These are phyloP conservation scores for Dryas drummondii DNA, from an alignment of 306 rosid genomes.

Conservation along the genomic window DNA sequence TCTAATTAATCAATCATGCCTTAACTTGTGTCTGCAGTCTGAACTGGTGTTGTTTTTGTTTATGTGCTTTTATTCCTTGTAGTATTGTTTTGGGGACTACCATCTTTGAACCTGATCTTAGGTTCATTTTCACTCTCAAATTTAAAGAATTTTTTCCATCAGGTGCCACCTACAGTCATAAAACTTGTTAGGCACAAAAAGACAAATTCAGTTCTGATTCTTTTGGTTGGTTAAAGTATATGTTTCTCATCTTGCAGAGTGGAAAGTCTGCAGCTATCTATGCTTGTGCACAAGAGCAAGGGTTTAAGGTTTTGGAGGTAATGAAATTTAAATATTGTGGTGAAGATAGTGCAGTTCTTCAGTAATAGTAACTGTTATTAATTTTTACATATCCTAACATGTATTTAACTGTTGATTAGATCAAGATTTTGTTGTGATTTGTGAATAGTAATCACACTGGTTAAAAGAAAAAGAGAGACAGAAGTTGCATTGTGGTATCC, in stretches of 20 bases:
- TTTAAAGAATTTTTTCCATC: background rate
- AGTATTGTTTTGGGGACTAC: background rate
- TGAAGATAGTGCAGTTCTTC: background rate
- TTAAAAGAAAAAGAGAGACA: background rate
- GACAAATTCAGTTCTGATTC: conserved; percentile 8
- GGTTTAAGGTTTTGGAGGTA: conserved; percentile 87
- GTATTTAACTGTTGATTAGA: background rate
- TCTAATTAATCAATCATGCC: background rate
- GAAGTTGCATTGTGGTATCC: background rate
- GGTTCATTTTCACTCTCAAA: background rate
- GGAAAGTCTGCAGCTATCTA: conserved; percentile 95
- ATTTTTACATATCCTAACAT: background rate
- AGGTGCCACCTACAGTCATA: background rate
- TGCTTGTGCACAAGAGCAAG: conserved; percentile 92
- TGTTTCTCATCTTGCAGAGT: conserved; percentile 60
- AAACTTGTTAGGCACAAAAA: background rate
- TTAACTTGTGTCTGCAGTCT: background rate
- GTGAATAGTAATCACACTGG: background rate
- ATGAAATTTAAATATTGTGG: conserved; percentile 6
- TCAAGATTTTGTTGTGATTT: background rate
- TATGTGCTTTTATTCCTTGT: background rate
- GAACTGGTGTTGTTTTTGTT: background rate
- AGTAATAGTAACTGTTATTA: background rate
- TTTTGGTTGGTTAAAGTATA: conserved; percentile 29
- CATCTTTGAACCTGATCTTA: background rate